Evolutionary conservation across 2,329 filamentous ascomycete genomes (phyloP).

Genomic region (Diaporthe sp.): DNA sequence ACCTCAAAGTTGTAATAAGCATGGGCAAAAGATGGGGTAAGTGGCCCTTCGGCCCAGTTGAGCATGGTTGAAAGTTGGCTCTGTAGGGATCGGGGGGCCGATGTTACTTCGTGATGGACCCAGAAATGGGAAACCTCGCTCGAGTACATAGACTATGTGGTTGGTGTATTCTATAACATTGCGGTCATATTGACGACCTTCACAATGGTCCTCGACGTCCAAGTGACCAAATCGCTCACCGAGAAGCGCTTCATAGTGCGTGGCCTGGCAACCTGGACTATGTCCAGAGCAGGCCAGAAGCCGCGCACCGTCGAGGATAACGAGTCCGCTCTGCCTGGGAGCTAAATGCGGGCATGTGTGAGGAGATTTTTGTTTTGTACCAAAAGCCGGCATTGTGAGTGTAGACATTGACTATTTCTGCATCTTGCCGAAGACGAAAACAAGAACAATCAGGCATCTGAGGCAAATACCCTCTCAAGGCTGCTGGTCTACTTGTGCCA

Average conservation of each 20-base stretch:
- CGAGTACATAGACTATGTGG: not conserved
- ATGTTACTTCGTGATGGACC: slow-evolving; percentile 3
- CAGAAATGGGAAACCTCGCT: not conserved
- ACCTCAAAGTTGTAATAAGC: not conserved
- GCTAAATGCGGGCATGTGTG: not conserved
- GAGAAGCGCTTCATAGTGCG: not conserved
- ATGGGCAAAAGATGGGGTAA: not conserved
- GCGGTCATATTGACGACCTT: not conserved
- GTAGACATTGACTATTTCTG: not conserved
- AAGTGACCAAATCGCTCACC: not conserved
- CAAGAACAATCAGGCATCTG: not conserved
- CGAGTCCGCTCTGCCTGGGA: not conserved
- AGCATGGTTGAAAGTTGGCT: not conserved
- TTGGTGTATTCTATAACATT: not conserved
- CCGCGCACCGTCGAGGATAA: not conserved
- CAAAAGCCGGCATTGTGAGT: not conserved
- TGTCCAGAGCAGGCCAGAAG: not conserved
- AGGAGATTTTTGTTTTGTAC: not conserved
- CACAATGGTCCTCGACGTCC: not conserved
- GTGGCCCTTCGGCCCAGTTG: not conserved
- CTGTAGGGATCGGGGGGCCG: not conserved
- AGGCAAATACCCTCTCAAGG: not conserved
- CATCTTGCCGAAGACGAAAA: not conserved
- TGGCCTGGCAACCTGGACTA: not conserved
- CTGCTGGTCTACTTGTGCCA: not conserved